phyloP scores from a whole-genome alignment of 768 basidiomycete genomes.

The Trichaptum fuscoviolaceum region DNA sequence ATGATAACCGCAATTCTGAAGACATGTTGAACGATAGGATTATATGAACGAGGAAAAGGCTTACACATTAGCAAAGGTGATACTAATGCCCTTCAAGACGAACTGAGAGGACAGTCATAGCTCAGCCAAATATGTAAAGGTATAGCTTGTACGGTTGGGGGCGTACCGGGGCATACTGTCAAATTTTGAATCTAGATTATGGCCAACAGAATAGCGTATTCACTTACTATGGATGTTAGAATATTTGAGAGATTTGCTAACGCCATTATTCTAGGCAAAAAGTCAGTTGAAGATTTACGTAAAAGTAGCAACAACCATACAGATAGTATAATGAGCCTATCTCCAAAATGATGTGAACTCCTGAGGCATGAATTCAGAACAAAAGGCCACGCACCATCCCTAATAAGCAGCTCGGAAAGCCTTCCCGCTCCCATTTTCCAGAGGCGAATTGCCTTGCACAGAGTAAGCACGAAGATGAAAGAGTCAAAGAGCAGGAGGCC shows the following conservation, averaged over 20 bases:
- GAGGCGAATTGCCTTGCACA: not conserved
- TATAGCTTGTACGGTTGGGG: not conserved
- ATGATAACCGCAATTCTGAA: conserved; percentile 1
- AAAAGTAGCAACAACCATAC: not conserved
- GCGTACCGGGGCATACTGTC: not conserved
- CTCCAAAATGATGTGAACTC: not conserved
- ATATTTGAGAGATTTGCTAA: not conserved
- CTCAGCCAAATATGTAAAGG: not conserved
- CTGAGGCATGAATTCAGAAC: no score
- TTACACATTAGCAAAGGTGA: not conserved
- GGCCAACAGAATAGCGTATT: not conserved
- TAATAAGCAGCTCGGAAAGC: not conserved
- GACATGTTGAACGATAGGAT: not conserved
- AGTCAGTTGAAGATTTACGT: not conserved
- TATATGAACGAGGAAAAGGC: not conserved
- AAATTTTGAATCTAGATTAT: not conserved
- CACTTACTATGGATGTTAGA: not conserved
- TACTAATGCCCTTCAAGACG: not conserved
- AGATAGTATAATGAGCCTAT: not conserved
- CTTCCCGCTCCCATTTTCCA: not conserved
- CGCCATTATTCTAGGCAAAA: not conserved
- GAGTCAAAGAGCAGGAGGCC: not conserved
- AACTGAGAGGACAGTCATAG: not conserved
- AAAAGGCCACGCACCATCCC: not conserved
- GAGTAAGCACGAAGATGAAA: not conserved